These are phyloP conservation scores for Phytophthora meadii DNA, from an alignment of 352 stramenopile species.

Conservation along the genomic window DNA sequence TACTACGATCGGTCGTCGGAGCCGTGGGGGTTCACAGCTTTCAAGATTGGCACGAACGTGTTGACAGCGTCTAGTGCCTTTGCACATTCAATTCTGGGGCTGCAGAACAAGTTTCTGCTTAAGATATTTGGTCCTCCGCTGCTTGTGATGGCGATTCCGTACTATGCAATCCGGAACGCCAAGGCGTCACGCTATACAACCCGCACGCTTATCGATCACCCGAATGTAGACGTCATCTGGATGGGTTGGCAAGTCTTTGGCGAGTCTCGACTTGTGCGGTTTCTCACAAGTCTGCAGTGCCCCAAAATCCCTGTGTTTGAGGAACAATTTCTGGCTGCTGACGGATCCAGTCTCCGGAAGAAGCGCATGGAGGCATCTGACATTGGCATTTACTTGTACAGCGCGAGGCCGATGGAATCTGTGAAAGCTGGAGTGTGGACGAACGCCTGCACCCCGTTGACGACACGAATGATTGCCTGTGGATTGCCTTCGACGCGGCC, in stretches of 20 bases:
- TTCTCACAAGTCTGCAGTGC: conserved; percentile 69
- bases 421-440: conserved; percentile 79
- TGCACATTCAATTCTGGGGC: conserved; percentile 72
- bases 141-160: conserved; percentile 77
- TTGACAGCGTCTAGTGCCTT: conserved; percentile 81
- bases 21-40: conserved; percentile 76
- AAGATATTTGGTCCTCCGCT: conserved; percentile 62
- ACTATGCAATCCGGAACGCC: conserved; percentile 80
- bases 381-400: conserved; percentile 79
- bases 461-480: conserved; percentile 70
- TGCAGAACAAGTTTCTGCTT: conserved; percentile 71
- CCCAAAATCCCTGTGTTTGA: conserved; percentile 72
- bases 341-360: conserved; percentile 46
- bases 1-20: conserved; percentile 88
- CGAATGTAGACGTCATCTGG: conserved; percentile 87
- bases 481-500: conserved; percentile 70
- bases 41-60: conserved; percentile 86
- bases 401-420: conserved; percentile 64
- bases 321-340: conserved; percentile 64
- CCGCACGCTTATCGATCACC: conserved; percentile 80
- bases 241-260: conserved; percentile 87
- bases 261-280: conserved; percentile 76
- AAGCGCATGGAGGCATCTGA: conserved; percentile 54
- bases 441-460: conserved; percentile 57
- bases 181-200: conserved; percentile 80